A percentile compares a stretch with the other conserved stretches of the same genome.
phyloP scores from a whole-genome alignment of 805 yeast species.

The Nakazawaea holstii region DNA sequence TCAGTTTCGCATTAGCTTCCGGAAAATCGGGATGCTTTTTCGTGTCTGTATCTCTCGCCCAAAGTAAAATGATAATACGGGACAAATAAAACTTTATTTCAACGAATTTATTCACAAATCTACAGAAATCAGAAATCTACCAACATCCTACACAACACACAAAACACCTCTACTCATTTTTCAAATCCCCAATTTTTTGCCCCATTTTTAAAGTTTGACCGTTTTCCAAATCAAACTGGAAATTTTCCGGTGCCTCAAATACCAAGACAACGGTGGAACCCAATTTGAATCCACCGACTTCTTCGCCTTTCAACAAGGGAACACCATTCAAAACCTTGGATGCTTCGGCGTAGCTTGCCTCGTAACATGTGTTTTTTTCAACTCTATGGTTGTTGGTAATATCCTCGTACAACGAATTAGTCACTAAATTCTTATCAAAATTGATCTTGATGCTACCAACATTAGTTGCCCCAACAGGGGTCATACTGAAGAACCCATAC shows the following conservation, averaged over 20 bases:
- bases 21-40: too few species aligned
- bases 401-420: slow-evolving; percentile 68
- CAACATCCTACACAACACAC: not conserved
- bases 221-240: slow-evolving; percentile 59
- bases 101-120: too few species aligned
- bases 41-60: too few species aligned
- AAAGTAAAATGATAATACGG: too few species aligned
- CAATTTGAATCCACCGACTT: slow-evolving; percentile 94
- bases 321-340: slow-evolving; percentile 73
- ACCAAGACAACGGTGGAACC: slow-evolving; percentile 97
- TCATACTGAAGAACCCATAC: slow-evolving; percentile 96
- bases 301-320: slow-evolving; percentile 87
- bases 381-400: slow-evolving; percentile 23
- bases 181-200: slow-evolving; percentile 56
- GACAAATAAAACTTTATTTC: too few species aligned
- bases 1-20: too few species aligned
- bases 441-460: slow-evolving; percentile 92
- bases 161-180: not conserved
- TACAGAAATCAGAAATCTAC: too few species aligned
- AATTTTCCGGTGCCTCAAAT: slow-evolving; percentile 88
- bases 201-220: slow-evolving; percentile 89
- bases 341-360: slow-evolving; percentile 85
- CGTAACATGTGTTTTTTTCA: slow-evolving; percentile 80
- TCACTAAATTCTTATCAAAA: slow-evolving; percentile 84
- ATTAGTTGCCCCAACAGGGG: slow-evolving; percentile 98